phyloP scores from a whole-genome alignment of 2,329 filamentous ascomycete genomes.

The Coniosporium tulheliwenetii region DNA sequence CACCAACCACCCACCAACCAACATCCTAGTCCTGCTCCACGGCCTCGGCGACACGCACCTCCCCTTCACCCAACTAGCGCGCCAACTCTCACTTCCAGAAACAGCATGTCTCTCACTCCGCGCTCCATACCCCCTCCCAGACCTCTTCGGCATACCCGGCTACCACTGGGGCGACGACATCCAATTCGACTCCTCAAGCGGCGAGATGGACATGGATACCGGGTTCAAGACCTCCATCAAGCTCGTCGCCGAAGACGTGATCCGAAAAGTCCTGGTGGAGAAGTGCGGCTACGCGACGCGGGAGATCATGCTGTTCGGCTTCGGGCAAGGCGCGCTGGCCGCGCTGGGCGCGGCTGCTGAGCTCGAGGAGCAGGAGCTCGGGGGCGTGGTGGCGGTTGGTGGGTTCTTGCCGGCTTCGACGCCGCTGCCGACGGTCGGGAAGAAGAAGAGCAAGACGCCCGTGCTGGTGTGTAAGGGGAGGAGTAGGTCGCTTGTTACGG shows the following conservation, averaged over 20 bases:
- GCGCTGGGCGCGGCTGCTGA: constrained; percentile 28
- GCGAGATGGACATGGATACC: constrained; percentile 37
- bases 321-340: constrained; percentile 42
- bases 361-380: constrained; percentile 24
- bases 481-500: constrained; percentile 37
- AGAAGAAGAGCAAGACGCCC: constrained; percentile 44
- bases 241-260: constrained; percentile 26
- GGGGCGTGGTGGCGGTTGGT: constrained; percentile 49
- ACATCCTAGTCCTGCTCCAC: constrained; percentile 69
- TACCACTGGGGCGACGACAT: constrained; percentile 49
- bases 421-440: constrained; percentile 19
- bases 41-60: constrained; percentile 63
- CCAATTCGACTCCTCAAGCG: constrained; percentile 34
- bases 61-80: constrained; percentile 54
- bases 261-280: constrained; percentile 27
- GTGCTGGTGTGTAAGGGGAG: constrained; percentile 45
- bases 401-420: constrained; percentile 37
- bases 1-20: constrained; percentile 43
- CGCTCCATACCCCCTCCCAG: constrained; percentile 51
- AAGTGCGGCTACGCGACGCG: constrained; percentile 34
- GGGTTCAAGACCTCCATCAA: constrained; percentile 29
- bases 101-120: constrained; percentile 62
- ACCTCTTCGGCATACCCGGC: constrained; percentile 42
- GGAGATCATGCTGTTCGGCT: constrained; percentile 39
- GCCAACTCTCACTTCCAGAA: constrained; percentile 56